A percentile compares a stretch with the other conserved stretches of the same genome.
Conservation (phyloP, 1,284 basidiomycete genomes). For the Lentinus polychrous region DNA sequence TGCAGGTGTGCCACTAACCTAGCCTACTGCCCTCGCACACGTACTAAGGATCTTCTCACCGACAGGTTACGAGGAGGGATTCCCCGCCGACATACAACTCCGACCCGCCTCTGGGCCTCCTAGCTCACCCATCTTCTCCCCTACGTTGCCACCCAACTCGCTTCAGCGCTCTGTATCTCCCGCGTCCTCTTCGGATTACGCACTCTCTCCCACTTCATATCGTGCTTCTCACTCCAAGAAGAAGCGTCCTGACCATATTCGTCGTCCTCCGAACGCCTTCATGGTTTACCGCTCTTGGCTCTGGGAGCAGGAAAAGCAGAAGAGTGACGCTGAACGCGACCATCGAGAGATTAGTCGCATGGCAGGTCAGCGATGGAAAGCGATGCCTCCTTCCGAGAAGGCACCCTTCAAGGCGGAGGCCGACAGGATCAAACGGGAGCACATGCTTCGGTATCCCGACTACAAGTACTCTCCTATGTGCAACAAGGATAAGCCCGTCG, state of each 20-base stretch:
- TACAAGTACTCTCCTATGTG: slow-evolving; percentile 47
- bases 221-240: background rate
- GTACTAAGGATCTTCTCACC: background rate
- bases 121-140: background rate
- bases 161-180: too few species aligned
- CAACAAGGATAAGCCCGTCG: background rate
- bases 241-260: background rate
- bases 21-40: background rate
- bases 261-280: slow-evolving; percentile 80
- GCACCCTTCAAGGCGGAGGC: slow-evolving; percentile 38
- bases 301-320: slow-evolving; percentile 42
- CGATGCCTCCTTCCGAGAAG: slow-evolving; percentile 28
- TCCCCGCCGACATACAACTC: background rate
- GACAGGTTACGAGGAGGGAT: background rate
- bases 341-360: slow-evolving; percentile 48
- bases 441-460: slow-evolving; percentile 43
- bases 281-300: slow-evolving; percentile 75
- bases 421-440: slow-evolving; percentile 39
- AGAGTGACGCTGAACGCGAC: slow-evolving; percentile 32
- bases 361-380: slow-evolving; percentile 38
- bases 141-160: background rate
- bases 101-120: background rate
- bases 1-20: slow-evolving; percentile 10
- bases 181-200: too few species aligned
- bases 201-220: too few species aligned